These are phyloP conservation scores for Tilletiopsis washingtonensis DNA, from an alignment of 1,284 basidiomycete genomes.

Conservation along the genomic window DNA sequence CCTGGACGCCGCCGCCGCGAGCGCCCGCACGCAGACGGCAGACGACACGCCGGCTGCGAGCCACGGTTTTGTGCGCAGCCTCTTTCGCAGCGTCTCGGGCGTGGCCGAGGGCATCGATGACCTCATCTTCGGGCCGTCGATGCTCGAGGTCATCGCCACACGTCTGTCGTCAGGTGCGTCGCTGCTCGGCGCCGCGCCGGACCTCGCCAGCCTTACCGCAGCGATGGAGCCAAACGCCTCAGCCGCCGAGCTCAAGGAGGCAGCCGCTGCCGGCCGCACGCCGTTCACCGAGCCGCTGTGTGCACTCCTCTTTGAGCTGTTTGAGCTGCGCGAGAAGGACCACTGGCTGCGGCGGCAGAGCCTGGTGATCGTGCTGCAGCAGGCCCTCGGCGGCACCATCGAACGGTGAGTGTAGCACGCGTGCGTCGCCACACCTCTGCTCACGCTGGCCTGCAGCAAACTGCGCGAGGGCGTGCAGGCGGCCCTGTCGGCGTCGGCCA, in stretches of 20 bases:
- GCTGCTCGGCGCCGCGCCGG: not conserved
- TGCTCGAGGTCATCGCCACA: slow-evolving; percentile 30
- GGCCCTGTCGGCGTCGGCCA: slow-evolving; percentile 44
- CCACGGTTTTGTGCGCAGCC: slow-evolving; percentile 3
- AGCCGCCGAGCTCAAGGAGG: slow-evolving; percentile 61
- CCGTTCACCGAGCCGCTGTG: slow-evolving; percentile 84
- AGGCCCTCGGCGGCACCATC: slow-evolving; percentile 87
- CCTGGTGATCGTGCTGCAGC: slow-evolving; percentile 89
- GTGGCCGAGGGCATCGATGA: slow-evolving; percentile 34
- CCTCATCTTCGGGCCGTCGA: slow-evolving; percentile 32
- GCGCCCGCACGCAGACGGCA: slow-evolving; percentile 6
- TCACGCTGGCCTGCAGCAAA: slow-evolving; percentile 56
- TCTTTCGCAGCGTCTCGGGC: slow-evolving; percentile 28
- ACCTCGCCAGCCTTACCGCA: not conserved
- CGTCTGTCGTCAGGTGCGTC: slow-evolving; percentile 27
- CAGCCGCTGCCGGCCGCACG: slow-evolving; percentile 69
- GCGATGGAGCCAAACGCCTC: not conserved
- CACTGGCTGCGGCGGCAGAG: slow-evolving; percentile 95
- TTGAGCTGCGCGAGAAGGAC: slow-evolving; percentile 87
- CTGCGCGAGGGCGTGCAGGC: slow-evolving; percentile 64
- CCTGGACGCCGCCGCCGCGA: not conserved
- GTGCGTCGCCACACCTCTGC: not conserved
- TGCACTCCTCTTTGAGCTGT: slow-evolving; percentile 81
- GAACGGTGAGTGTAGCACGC: slow-evolving; percentile 61
- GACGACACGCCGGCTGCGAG: too few species aligned